phyloP scores from a whole-genome alignment of 192 early-diverging fungal genomes.

The Phlyctochytrium bullatum region DNA sequence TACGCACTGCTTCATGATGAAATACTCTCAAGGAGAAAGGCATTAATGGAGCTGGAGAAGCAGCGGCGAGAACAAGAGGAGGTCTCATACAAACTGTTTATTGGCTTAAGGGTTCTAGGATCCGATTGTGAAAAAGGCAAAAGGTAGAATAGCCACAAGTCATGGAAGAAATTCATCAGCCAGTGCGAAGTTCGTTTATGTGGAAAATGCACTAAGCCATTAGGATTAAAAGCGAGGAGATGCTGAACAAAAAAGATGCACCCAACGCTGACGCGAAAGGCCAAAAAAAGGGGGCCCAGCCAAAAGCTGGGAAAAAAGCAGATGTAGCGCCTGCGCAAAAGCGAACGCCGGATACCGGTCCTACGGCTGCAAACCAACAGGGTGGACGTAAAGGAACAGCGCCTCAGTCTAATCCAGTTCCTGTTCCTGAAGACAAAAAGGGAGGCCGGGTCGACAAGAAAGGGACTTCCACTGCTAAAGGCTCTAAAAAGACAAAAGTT shows the following conservation, averaged over 20 bases:
- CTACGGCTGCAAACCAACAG: constrained; percentile 13
- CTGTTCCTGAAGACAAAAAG: constrained; percentile 36
- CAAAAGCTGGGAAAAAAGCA: constrained; percentile 9
- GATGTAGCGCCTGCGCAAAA: constrained; percentile 24
- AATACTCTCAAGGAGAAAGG: constrained; percentile 33
- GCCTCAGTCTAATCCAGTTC: constrained; percentile 9
- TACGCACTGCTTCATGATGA: constrained; percentile 40
- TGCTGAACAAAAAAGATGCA: constrained; percentile 9
- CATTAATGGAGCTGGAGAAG: constrained; percentile 42
- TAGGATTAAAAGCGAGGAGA: constrained; percentile 38
- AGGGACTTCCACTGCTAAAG: constrained; percentile 20
- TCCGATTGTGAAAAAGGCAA: constrained; percentile 39
- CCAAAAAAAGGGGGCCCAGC: constrained; percentile 11
- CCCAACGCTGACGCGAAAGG: constrained; percentile 14
- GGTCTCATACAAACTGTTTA: constrained; percentile 22
- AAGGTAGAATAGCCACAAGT: constrained; percentile 14
- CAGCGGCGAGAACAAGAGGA: constrained; percentile 50
- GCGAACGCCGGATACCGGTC: constrained; percentile 16
- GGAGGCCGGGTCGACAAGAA: constrained; percentile 13
- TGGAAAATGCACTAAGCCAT: neutral
- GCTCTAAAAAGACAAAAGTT: constrained; percentile 44
- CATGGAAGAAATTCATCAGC: constrained; percentile 8
- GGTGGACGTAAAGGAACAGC: constrained; percentile 24
- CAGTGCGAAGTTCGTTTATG: neutral
- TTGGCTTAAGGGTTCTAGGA: constrained; percentile 17